Conservation (phyloP, 2,329 filamentous ascomycete genomes). For the Pseudopyricularia cyperi region DNA sequence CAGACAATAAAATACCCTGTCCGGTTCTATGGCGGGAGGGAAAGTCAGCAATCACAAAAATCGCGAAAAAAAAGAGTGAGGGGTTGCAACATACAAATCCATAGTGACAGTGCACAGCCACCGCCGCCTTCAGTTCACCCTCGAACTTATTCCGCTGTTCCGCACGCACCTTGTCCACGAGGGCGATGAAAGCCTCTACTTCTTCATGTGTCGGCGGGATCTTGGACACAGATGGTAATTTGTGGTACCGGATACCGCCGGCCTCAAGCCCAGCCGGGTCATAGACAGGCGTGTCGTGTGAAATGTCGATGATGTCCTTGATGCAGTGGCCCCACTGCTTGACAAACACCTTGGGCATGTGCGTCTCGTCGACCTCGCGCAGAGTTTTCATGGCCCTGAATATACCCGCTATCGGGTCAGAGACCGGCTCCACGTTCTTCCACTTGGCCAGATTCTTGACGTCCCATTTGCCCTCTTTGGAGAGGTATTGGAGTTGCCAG, state of each 20-base stretch:
- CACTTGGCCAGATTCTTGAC: constrained; percentile 94
- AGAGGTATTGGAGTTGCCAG: constrained; percentile 85
- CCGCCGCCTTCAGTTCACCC: constrained; percentile 19
- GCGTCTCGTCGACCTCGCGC: constrained; percentile 72
- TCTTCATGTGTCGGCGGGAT: constrained; percentile 56
- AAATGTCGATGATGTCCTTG: constrained; percentile 77
- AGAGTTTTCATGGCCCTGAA: constrained; percentile 92
- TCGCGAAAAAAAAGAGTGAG: neutral
- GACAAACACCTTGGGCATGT: constrained; percentile 64
- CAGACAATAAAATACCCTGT: constrained; percentile 85
- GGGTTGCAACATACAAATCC: constrained; percentile 43
- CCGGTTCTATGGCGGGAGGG: constrained; percentile 33
- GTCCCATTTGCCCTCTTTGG: constrained; percentile 90
- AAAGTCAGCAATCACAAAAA: too few species aligned
- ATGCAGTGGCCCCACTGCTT: constrained; percentile 52
- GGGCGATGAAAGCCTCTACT: constrained; percentile 37
- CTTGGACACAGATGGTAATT: constrained; percentile 87
- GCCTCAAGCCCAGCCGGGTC: constrained; percentile 58
- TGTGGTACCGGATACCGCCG: constrained; percentile 60
- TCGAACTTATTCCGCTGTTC: constrained; percentile 29
- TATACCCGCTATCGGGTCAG: constrained; percentile 59
- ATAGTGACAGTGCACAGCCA: constrained; percentile 85
- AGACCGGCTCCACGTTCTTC: constrained; percentile 68
- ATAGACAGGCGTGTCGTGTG: constrained; percentile 82
- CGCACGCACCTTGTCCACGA: constrained; percentile 46